Evolutionary conservation across 805 yeast species (phyloP).

Genomic region (Kregervanrija fluxuum): DNA sequence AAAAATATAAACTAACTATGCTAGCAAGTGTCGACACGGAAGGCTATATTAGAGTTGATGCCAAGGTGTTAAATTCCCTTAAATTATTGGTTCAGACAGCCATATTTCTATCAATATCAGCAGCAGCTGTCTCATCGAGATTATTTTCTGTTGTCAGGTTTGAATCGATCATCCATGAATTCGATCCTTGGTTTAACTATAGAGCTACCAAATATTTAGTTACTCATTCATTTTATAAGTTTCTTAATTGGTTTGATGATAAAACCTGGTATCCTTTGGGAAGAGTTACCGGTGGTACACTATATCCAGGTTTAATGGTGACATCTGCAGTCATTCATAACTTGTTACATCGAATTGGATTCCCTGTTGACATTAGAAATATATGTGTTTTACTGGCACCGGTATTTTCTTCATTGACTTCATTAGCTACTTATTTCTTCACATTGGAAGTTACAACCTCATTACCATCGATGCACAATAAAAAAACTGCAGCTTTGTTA

Average conservation of each 20-base stretch:
- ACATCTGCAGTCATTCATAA: slow-evolving; percentile 90
- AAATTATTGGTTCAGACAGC: slow-evolving; percentile 48
- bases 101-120: slow-evolving; percentile 72
- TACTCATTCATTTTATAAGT: slow-evolving; percentile 76
- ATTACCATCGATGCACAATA: slow-evolving; percentile 16
- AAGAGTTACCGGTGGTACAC: slow-evolving; percentile 97
- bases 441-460: slow-evolving; percentile 86
- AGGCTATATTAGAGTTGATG: slow-evolving; percentile 21
- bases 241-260: slow-evolving; percentile 97
- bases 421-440: slow-evolving; percentile 79
- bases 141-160: slow-evolving; percentile 93
- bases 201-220: slow-evolving; percentile 93
- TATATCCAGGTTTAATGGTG: slow-evolving; percentile 98
- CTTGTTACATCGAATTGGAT: slow-evolving; percentile 50
- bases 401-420: slow-evolving; percentile 89
- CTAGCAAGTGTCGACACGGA: slow-evolving; percentile 16
- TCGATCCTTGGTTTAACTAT: slow-evolving; percentile 95
- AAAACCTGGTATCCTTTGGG: slow-evolving; percentile 99
- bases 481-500: slow-evolving; percentile 70
- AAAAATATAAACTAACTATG: slow-evolving; percentile 2
- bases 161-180: slow-evolving; percentile 95
- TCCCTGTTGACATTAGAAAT: slow-evolving; percentile 92
- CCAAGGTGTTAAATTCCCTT: slow-evolving; percentile 14
- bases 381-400: slow-evolving; percentile 96
- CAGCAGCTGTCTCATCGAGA: slow-evolving; percentile 88